Percentiles rank a stretch among this genome's conserved stretches.
Conservation (phyloP, 768 basidiomycete species). For the Pisolithus albus region DNA sequence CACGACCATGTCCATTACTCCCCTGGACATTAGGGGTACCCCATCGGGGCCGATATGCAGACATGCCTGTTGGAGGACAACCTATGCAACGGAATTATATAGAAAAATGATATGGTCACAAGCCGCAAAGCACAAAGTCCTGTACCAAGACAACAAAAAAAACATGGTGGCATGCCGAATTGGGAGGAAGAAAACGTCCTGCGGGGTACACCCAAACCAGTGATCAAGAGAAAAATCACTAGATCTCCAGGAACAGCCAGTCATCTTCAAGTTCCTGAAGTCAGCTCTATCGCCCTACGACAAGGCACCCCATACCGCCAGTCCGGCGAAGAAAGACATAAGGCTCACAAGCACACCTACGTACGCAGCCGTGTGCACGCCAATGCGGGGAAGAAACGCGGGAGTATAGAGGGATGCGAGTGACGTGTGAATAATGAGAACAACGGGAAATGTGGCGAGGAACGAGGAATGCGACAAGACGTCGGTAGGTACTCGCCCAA, state of each 20-base stretch:
- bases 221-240: background rate
- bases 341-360: slow-evolving; percentile 58
- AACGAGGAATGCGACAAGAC: slow-evolving; percentile 30
- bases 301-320: slow-evolving; percentile 67
- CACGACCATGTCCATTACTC: too few relatives aligned
- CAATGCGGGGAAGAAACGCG: slow-evolving; percentile 59
- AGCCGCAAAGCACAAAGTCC: too few relatives aligned
- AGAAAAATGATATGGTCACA: too few relatives aligned
- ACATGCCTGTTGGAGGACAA: too few relatives aligned
- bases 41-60: too few relatives aligned
- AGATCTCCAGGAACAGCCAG: background rate
- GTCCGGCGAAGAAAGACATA: slow-evolving; percentile 63
- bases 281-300: slow-evolving; percentile 22
- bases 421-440: slow-evolving; percentile 43
- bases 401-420: slow-evolving; percentile 64
- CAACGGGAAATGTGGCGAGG: slow-evolving; percentile 35
- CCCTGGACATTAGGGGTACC: too few relatives aligned
- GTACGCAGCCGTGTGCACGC: slow-evolving; percentile 73
- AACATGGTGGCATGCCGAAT: too few relatives aligned
- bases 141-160: too few relatives aligned
- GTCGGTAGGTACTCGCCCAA: slow-evolving; percentile 10
- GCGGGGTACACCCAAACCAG: background rate
- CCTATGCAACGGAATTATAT: too few relatives aligned
- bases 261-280: background rate
- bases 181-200: too few relatives aligned